Base-by-base conservation (phyloP, 2,329 filamentous ascomycete genomes). In the Phoma sp. region DNA sequence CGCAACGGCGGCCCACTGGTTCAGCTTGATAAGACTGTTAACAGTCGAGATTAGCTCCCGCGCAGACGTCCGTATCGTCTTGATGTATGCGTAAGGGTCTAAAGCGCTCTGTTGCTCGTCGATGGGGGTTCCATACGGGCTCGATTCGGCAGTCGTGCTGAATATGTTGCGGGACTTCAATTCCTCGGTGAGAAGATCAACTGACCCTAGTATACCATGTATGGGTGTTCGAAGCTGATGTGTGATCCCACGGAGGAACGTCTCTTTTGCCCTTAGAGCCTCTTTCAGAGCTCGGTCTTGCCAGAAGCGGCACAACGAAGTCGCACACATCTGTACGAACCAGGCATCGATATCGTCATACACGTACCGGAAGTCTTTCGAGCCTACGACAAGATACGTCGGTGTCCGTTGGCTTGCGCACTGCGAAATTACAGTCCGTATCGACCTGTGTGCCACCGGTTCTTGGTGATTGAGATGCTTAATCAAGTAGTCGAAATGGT, bases 151-250 rank as follows among this genome's bases (percentile, higher is more conserved):
- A 4, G 55, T 48, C 10, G 14, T 38, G 14, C 48, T 53, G 6
- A 66, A 30, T 2, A 67, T 37, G 2, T 68, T 66, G 2, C 61
- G 49, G 3, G 61, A 58, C 23, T 65, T 71, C 0, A 80, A 51
- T 30, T 80, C 78, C 48, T 81, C 78, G 0, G 71, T 73, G 1
- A 81, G 63, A 0, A 81, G 60, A 14, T 81, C 75, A 4, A 70
- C 69, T 1, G 74, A 75, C 6, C 73, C 74, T 5, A 81, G 68
- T 2, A 81, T 78, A 0, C 79, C 79, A 28, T 81, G 79, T 4
- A 81, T 79, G 0, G 79, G 79, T 0, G 79, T 81, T 30, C 79
- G 72, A 0, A 81, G 73, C 29, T 81, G 77, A 46, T 81, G 79
- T 0, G 77, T 80, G 7, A 81, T 74, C 0, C 78, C 76, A 4